Conservation (phyloP, 2,329 filamentous ascomycete species). For the Boeremia exigua region DNA sequence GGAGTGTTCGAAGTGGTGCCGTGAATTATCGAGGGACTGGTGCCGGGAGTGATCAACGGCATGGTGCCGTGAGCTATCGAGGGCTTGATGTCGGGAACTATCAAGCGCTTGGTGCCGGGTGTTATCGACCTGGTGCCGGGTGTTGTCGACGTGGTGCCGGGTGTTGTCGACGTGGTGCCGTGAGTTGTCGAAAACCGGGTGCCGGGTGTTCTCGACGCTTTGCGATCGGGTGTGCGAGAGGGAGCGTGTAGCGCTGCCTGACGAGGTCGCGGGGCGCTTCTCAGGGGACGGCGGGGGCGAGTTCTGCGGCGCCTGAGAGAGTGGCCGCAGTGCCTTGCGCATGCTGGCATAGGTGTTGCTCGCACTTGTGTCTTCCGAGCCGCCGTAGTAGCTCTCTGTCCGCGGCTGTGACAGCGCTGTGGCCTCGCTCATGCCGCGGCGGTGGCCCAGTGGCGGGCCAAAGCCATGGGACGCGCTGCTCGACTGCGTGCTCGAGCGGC, state of each 20-base stretch:
- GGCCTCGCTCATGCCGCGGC: conserved; percentile 77
- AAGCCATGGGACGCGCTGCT: conserved; percentile 73
- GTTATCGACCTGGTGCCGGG: conserved; percentile 47
- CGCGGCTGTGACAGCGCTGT: conserved; percentile 61
- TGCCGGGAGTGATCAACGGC: no score
- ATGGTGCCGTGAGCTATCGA: no score
- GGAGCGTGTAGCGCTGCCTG: conserved; percentile 24
- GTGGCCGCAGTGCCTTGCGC: conserved; percentile 74
- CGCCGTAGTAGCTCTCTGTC: conserved; percentile 54
- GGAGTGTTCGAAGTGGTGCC: conserved; percentile 37
- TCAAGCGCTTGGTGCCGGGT: no score
- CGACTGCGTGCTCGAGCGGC: conserved; percentile 72
- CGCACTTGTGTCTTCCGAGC: conserved; percentile 54
- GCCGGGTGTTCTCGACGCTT: conserved; percentile 50
- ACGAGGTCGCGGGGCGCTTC: conserved; percentile 19
- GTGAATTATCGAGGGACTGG: no score
- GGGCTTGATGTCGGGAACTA: no score
- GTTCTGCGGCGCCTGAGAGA: conserved; percentile 41
- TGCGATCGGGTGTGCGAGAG: conserved; percentile 42
- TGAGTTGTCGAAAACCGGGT: conserved; percentile 50
- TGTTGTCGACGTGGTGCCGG: conserved; percentile 47
- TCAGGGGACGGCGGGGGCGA: conserved; percentile 39
- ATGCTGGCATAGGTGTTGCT: conserved; percentile 73
- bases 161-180: conserved; percentile 46
- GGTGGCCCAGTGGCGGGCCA: conserved; percentile 61